phyloP scores from a whole-genome alignment of 805 yeast genomes.

The Teunomyces pallodes region DNA sequence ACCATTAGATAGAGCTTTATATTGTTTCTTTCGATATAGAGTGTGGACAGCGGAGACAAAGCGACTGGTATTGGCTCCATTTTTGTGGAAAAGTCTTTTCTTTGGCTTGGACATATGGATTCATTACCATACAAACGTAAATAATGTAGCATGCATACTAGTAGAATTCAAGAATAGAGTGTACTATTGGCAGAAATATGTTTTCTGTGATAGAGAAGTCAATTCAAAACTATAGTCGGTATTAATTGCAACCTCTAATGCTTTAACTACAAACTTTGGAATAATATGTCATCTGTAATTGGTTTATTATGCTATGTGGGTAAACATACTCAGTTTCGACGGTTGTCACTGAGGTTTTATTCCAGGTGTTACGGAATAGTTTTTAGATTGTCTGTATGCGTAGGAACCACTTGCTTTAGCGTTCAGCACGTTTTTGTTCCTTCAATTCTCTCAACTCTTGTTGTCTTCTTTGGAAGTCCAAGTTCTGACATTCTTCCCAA shows the following conservation, averaged over 20 bases:
- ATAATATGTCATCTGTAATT: background rate
- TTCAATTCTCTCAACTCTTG: slow-evolving; percentile 63
- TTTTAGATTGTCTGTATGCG: background rate
- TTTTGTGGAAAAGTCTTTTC: background rate
- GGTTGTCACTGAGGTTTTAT: background rate
- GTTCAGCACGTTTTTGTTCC: slow-evolving; percentile 32
- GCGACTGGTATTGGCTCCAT: slow-evolving; percentile 6
- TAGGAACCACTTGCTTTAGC: background rate
- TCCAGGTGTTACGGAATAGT: background rate
- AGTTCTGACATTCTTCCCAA: slow-evolving; percentile 82
- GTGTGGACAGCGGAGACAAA: slow-evolving; percentile 52
- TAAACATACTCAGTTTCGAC: background rate
- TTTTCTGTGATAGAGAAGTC: no score
- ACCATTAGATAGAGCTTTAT: slow-evolving; percentile 42
- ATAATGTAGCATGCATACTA: no score
- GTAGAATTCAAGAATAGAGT: no score
- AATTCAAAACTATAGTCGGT: no score
- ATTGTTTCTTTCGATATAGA: slow-evolving; percentile 26
- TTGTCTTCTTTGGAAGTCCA: slow-evolving; percentile 79
- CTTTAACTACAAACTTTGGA: background rate
- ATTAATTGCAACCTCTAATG: no score
- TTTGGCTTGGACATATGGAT: background rate
- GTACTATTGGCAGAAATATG: no score
- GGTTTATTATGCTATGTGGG: background rate
- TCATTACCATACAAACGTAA: background rate